These are phyloP conservation scores for Eucalyptus shirleyi DNA, from an alignment of 345 rosid genomes.

Conservation along the genomic window DNA sequence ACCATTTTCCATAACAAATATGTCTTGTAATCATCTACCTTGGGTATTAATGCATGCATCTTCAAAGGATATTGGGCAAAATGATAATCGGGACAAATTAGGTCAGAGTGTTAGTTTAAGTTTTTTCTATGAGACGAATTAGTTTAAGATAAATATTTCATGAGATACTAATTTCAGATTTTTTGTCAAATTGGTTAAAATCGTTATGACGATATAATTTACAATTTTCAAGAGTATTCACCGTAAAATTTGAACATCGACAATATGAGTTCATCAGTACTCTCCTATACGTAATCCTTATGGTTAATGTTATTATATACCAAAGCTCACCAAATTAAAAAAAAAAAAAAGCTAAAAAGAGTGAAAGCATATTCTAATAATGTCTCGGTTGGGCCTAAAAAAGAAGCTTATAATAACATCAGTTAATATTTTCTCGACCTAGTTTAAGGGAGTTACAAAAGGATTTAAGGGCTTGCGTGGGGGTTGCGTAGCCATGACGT, in stretches of 20 bases:
- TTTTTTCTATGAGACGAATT: rapidly evolving
- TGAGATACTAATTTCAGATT: background rate
- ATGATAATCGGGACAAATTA: background rate
- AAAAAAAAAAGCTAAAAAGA: background rate
- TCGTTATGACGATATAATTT: background rate
- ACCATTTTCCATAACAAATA: background rate
- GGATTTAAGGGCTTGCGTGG: background rate
- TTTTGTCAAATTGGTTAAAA: background rate
- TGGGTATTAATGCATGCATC: background rate
- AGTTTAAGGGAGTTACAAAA: too few relatives aligned
- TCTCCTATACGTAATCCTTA: background rate
- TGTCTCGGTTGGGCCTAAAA: background rate
- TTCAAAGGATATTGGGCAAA: background rate
- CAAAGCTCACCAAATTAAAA: background rate
- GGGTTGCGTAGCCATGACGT: slow-evolving; percentile 18
- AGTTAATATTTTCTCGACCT: background rate
- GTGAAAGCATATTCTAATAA: background rate
- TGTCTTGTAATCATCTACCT: background rate
- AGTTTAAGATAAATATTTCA: background rate
- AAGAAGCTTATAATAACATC: background rate
- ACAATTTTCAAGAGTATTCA: background rate
- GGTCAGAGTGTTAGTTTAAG: rapidly evolving
- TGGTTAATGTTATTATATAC: background rate
- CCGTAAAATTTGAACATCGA: background rate
- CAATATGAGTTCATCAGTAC: background rate